Conservation (phyloP, 495 filamentous ascomycete genomes). For the Hypoxylon intermedium region DNA sequence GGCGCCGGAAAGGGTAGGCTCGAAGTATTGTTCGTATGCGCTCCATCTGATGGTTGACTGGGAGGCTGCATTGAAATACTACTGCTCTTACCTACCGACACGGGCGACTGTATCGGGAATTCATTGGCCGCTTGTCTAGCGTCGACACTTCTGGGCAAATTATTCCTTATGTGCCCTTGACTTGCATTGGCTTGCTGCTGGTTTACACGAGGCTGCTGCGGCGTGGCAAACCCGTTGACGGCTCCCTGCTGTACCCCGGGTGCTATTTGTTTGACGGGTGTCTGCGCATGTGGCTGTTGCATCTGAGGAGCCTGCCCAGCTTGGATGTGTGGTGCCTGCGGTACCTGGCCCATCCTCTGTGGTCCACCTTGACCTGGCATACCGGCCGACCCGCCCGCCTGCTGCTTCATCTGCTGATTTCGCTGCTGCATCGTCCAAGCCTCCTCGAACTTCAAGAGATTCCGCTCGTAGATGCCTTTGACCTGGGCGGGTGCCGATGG, state of each 20-base stretch:
- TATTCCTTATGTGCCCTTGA: slow-evolving; percentile 48
- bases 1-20: slow-evolving; percentile 44
- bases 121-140: slow-evolving; percentile 48
- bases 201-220: slow-evolving; percentile 52
- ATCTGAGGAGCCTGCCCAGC: slow-evolving; percentile 57
- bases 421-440: slow-evolving; percentile 67
- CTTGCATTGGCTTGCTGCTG: slow-evolving; percentile 45
- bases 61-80: slow-evolving; percentile 46
- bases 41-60: slow-evolving; percentile 42
- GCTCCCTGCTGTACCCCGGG: slow-evolving; percentile 51
- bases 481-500: slow-evolving; percentile 72
- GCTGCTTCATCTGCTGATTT: slow-evolving; percentile 65
- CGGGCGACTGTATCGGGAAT: slow-evolving; percentile 52
- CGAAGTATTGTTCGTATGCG: slow-evolving; percentile 36
- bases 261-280: slow-evolving; percentile 60
- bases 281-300: slow-evolving; percentile 53
- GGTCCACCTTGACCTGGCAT: slow-evolving; percentile 51
- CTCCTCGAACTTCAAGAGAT: slow-evolving; percentile 76
- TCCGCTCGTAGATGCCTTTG: slow-evolving; percentile 73
- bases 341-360: slow-evolving; percentile 48
- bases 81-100: slow-evolving; percentile 46
- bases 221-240: slow-evolving; percentile 59
- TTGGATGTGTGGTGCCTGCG: slow-evolving; percentile 56
- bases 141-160: slow-evolving; percentile 52
- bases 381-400: slow-evolving; percentile 47